Base-by-base conservation (phyloP, 805 yeast species). In the Myxozyma monticola region DNA sequence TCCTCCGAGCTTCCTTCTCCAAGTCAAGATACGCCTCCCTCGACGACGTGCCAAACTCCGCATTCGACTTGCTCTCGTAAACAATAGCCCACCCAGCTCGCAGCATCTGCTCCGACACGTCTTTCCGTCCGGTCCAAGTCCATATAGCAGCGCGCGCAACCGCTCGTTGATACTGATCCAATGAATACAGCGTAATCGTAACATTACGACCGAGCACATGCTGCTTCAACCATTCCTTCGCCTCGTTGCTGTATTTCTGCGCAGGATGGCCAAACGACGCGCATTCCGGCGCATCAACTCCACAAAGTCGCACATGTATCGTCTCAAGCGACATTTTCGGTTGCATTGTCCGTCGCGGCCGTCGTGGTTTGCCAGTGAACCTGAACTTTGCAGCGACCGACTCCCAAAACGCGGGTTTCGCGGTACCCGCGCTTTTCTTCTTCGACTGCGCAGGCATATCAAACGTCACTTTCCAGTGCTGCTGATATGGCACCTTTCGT, bases 251-350 rank as follows among this genome's bases (percentile, higher is more conserved):
- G 64, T 69, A 85, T 0, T 93, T 91, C 65, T 93, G 99, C 0
- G 96, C 85, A 0, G 95, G 89, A 53, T 85, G 85, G 0, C 99
- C 99, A 68, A 88, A 93, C 71, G 93, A 97, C 1, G 95, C 79
- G 37, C 95, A 73, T 64, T 93, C 99, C 1, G 99, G 99, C 0
- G 99, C 99, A 74, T 93, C 99, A 14, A 91, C 84, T 0, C 97
- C 99, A 68, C 93, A 85, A 18, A 93, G 70, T 41, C 99, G 74
- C 3, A 93, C 79, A 67, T 84, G 83, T 31, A 93, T 71, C 0
- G 99, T 93, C 57, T 83, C 74, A 53, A 78, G 78, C 55, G 80
- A 79, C 33, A 80, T 65, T 34, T 43, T 43, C 12, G 17, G 35
- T 25, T 21, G 47, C n/a, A n/a, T n/a, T n/a, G n/a, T n/a, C n/a